These are phyloP conservation scores for Populus davidiana DNA, from an alignment of 345 rosid genomes.

Conservation along the genomic window DNA sequence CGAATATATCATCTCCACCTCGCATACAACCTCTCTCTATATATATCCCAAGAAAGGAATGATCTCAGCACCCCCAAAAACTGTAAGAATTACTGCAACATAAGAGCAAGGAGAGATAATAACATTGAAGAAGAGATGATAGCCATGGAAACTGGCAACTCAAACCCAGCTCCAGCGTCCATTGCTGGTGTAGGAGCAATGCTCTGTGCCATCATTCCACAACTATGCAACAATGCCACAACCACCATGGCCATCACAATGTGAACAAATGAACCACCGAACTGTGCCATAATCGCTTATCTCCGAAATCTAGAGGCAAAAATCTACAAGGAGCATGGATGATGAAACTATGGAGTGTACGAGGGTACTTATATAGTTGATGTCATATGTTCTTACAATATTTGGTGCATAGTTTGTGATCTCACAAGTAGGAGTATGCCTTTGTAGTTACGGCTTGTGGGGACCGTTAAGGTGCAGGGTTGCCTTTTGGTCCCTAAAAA, in stretches of 20 bases:
- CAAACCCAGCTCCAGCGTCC: conserved; percentile 19
- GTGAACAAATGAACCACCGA: background rate
- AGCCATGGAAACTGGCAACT: background rate
- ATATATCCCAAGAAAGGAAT: background rate
- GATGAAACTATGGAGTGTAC: background rate
- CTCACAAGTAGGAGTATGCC: background rate
- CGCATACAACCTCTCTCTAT: background rate
- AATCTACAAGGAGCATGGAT: background rate
- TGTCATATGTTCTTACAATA: background rate
- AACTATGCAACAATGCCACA: background rate
- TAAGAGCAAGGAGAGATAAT: conserved; percentile 2
- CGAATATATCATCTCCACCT: too few relatives aligned
- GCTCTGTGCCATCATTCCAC: conserved; percentile 16
- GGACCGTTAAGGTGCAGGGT: background rate
- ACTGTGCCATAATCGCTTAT: background rate
- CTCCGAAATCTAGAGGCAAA: background rate
- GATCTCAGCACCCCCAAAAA: background rate
- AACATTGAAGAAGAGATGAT: conserved; percentile 7
- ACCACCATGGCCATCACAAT: background rate
- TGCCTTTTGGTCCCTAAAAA: background rate
- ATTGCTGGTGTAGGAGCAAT: conserved; percentile 20
- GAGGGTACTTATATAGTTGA: background rate
- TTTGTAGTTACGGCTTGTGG: background rate
- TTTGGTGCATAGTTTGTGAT: background rate
- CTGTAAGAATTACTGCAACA: background rate